Evolutionary conservation across 2,329 filamentous ascomycete species (phyloP).

Genomic region (Periconia sp.): DNA sequence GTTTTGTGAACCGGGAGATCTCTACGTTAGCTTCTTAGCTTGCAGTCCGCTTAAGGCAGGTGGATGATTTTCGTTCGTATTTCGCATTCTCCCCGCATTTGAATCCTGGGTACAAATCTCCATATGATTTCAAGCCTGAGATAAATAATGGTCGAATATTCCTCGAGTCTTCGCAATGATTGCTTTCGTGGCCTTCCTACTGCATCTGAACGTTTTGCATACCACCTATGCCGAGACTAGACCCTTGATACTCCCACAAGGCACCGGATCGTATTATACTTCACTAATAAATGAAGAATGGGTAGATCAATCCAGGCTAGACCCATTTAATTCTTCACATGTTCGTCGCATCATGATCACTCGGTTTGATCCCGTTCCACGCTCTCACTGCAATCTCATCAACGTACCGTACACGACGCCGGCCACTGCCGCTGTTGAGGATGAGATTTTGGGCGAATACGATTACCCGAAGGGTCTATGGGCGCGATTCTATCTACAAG

Average conservation of each 20-base stretch:
- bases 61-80: too few relatives aligned
- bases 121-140: too few relatives aligned
- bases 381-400: slow-evolving; percentile 8
- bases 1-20: too few relatives aligned
- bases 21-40: too few relatives aligned
- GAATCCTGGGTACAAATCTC: too few relatives aligned
- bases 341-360: slow-evolving; percentile 24
- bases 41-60: too few relatives aligned
- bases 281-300: slow-evolving; percentile 12
- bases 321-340: slow-evolving; percentile 19
- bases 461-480: slow-evolving; percentile 11
- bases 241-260: slow-evolving; percentile 14
- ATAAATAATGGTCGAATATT: too few relatives aligned
- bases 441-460: slow-evolving; percentile 15
- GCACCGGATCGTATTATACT: slow-evolving; percentile 11
- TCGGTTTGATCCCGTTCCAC: slow-evolving; percentile 19
- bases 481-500: slow-evolving; percentile 9
- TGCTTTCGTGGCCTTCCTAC: too few relatives aligned
- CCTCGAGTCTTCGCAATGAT: too few relatives aligned
- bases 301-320: slow-evolving; percentile 15
- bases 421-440: slow-evolving; percentile 10
- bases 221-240: too few relatives aligned
- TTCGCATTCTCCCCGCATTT: too few relatives aligned
- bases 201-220: too few relatives aligned
- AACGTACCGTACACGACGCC: slow-evolving; percentile 16